Base-by-base conservation (phyloP, 768 basidiomycete species). In the Lactifluus volemus region DNA sequence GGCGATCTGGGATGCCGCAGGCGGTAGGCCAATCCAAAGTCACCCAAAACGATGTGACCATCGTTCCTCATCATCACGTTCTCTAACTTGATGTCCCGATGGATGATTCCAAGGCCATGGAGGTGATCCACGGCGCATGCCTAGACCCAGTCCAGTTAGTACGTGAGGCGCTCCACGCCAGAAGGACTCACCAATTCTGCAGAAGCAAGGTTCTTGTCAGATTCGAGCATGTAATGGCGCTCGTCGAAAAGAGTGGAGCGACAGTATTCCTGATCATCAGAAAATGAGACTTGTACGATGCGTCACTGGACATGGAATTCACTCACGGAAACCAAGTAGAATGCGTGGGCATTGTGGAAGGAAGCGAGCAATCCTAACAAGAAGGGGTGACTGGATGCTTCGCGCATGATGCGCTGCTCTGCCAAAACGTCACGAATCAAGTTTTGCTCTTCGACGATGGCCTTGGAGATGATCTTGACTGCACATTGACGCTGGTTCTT, bases 51-150 rank as follows among this genome's bases (percentile, higher is more conserved):
- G 67, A 98, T 84, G 55, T 88, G 83, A 70, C 93, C 90, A 36
- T 84, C 81, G 68, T 93, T 90, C 71, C 96, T 92, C 56, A 98
- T 72, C 41, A 97, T 74, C 1, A 96, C 89, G 68, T 98, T 98
- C 77, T 98, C 94, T 59, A 98, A 78, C 75, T 98, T 99, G 68
- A 99, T 79, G 73, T 99, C 97, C 19, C 97, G 84, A 71, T 99
- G 97, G 3, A 98, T 90, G 67, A 98, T 91, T 52, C 92, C 91
- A 71, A 87, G 87, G 53, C 84, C 81, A 71, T 99, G 97, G 15
- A 97, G 80, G 72, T 93, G 92, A 19, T 88, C 88, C 11, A 98
- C 88, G 0, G 94, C 96, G 7, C 51, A 60, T 14, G 61, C 63
- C 55, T 68, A 48, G 4, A 66, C 14, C 32, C 36, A 30, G 30